These are phyloP conservation scores for Aspergillus neoniger DNA, from an alignment of 2,329 filamentous ascomycete genomes.

Conservation along the genomic window DNA sequence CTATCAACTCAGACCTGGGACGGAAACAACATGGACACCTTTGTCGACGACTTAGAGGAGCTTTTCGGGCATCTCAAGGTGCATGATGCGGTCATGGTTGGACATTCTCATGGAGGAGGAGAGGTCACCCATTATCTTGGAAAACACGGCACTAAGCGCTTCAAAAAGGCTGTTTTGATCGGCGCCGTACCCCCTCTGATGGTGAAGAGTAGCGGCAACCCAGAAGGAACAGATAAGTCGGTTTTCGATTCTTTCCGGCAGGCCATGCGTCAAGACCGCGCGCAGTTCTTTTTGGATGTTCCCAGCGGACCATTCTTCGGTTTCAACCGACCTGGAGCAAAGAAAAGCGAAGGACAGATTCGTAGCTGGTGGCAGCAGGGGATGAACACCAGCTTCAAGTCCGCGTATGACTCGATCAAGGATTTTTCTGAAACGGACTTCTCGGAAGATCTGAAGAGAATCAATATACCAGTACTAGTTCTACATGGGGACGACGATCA, in stretches of 20 bases:
- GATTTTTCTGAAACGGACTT: slow-evolving; percentile 47
- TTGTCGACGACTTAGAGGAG: slow-evolving; percentile 41
- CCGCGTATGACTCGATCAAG: slow-evolving; percentile 44
- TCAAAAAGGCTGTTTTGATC: slow-evolving; percentile 13
- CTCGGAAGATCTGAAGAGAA: slow-evolving; percentile 32
- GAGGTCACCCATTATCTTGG: slow-evolving; percentile 43
- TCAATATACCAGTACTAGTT: slow-evolving; percentile 39
- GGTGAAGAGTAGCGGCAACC: no score
- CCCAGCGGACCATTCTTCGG: no score
- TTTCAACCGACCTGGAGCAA: slow-evolving; percentile 35
- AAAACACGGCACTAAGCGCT: slow-evolving; percentile 39
- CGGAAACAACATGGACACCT: slow-evolving; percentile 45
- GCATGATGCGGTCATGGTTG: slow-evolving; percentile 39
- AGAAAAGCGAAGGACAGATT: slow-evolving; percentile 41
- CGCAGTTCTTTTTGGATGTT: no score
- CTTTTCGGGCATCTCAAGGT: slow-evolving; percentile 41
- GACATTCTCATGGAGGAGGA: slow-evolving; percentile 47
- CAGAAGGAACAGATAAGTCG: no score
- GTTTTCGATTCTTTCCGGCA: no score
- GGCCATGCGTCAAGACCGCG: no score
- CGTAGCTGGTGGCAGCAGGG: slow-evolving; percentile 45
- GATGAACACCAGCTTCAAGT: slow-evolving; percentile 43
- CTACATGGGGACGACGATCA: slow-evolving; percentile 48
- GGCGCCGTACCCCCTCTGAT: no score
- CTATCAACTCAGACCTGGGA: slow-evolving; percentile 45